These are phyloP conservation scores for Leccinum rimulosum DNA, from an alignment of 768 basidiomycete genomes.

Conservation along the genomic window DNA sequence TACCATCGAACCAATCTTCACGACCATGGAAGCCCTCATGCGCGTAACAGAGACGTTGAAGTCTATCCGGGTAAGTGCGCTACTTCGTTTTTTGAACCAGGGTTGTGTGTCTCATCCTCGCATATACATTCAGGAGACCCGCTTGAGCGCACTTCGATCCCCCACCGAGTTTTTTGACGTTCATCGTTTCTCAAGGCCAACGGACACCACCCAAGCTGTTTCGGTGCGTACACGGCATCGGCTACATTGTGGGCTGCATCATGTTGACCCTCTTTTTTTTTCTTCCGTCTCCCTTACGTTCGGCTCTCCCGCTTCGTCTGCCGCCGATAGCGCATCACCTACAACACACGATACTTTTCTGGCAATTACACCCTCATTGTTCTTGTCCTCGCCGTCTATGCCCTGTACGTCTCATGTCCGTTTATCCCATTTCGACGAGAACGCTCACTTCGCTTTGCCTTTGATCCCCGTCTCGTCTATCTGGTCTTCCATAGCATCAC, in stretches of 20 bases:
- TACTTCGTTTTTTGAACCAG: background rate
- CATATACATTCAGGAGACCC: slow-evolving; percentile 57
- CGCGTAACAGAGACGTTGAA: slow-evolving; percentile 69
- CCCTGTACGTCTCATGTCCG: slow-evolving; percentile 52
- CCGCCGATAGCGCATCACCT: slow-evolving; percentile 73
- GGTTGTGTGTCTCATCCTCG: background rate
- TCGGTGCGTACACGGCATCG: slow-evolving; percentile 45
- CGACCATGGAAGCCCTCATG: slow-evolving; percentile 60
- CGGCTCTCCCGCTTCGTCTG: background rate
- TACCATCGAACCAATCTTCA: background rate
- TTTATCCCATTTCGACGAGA: background rate
- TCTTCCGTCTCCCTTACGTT: background rate
- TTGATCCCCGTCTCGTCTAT: background rate
- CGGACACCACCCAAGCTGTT: slow-evolving; percentile 76
- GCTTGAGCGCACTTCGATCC: slow-evolving; percentile 70
- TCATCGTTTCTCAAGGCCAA: slow-evolving; percentile 80
- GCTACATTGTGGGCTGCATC: background rate
- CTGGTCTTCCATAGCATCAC: slow-evolving; percentile 54
- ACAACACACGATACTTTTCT: slow-evolving; percentile 90
- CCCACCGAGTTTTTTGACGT: slow-evolving; percentile 80
- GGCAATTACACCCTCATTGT: slow-evolving; percentile 88
- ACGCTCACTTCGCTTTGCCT: background rate
- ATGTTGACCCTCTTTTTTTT: background rate
- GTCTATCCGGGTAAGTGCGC: slow-evolving; percentile 58
- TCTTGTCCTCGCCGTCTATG: slow-evolving; percentile 77